A percentile compares a stretch with the other conserved stretches of the same genome.
phyloP scores from a whole-genome alignment of 2,329 filamentous ascomycete species.

The Pyrenochaeta sp. region DNA sequence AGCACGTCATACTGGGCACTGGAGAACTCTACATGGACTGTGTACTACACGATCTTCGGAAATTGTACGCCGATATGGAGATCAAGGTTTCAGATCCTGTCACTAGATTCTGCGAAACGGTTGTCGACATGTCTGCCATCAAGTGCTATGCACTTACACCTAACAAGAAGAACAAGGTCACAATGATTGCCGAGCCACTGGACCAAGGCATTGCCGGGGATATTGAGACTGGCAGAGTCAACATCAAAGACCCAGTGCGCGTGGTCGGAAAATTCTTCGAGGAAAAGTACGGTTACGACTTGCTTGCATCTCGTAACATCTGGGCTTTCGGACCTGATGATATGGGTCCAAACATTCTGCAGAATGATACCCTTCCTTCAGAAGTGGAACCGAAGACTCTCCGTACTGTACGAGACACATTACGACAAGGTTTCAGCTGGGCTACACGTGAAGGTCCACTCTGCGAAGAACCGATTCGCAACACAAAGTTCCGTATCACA shows the following conservation, averaged over 20 bases:
- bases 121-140: constrained; percentile 94
- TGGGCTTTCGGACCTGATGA: constrained; percentile 99
- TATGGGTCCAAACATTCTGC: constrained; percentile 90
- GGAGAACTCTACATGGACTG: constrained; percentile 99
- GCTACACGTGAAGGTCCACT: constrained; percentile 92
- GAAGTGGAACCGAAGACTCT: constrained; percentile 95
- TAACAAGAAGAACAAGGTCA: constrained; percentile 99
- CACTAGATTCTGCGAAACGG: constrained; percentile 96
- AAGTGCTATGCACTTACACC: constrained; percentile 98
- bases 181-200: constrained; percentile 95
- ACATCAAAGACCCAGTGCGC: constrained; percentile 89
- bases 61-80: constrained; percentile 98
- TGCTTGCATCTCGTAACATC: constrained; percentile 91
- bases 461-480: constrained; percentile 98
- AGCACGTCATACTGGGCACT: constrained; percentile 93
- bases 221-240: constrained; percentile 89
- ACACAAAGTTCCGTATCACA: constrained; percentile 96
- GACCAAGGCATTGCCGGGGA: constrained; percentile 95
- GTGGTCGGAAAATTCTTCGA: constrained; percentile 98
- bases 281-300: constrained; percentile 95
- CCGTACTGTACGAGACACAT: constrained; percentile 85
- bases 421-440: constrained; percentile 97
- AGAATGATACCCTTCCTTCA: constrained; percentile 93
- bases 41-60: constrained; percentile 90
- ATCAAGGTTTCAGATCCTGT: constrained; percentile 98